Evolutionary conservation across 2,329 filamentous ascomycete genomes (phyloP).

Genomic region (Colletotrichum tamarilloi): DNA sequence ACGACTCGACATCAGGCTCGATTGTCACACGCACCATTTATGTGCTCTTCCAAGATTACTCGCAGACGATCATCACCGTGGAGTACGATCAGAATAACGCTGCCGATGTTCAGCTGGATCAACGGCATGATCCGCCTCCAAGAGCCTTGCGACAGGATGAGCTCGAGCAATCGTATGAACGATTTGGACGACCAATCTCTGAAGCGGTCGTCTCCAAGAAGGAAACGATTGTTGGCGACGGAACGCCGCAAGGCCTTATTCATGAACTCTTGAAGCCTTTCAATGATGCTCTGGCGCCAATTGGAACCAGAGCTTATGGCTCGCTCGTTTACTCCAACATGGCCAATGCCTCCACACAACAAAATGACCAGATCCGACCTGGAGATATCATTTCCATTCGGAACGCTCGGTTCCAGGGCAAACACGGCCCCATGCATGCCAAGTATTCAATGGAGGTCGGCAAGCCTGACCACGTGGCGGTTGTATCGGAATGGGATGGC

Average conservation of each 20-base stretch:
- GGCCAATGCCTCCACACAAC: conserved; percentile 90
- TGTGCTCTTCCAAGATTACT: conserved; percentile 95
- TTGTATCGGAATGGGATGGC: conserved; percentile 97
- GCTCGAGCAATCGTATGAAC: conserved; percentile 85
- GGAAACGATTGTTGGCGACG: conserved; percentile 85
- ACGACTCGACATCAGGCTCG: conserved; percentile 80
- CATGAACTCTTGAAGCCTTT: conserved; percentile 81
- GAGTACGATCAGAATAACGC: conserved; percentile 82
- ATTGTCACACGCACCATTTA: conserved; percentile 83
- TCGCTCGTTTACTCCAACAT: conserved; percentile 95
- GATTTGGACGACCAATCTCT: conserved; percentile 82
- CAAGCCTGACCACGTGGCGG: conserved; percentile 86
- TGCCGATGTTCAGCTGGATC: conserved; percentile 79
- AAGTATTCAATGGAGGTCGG: conserved; percentile 93
- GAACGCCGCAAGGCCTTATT: conserved; percentile 82
- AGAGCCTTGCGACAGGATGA: conserved; percentile 88
- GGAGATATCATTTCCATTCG: conserved; percentile 94
- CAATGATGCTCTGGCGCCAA: conserved; percentile 79
- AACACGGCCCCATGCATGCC: conserved; percentile 93
- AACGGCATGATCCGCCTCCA: conserved; percentile 88
- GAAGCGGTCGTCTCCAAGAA: conserved; percentile 78
- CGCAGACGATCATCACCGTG: conserved; percentile 88
- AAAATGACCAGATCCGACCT: conserved; percentile 91
- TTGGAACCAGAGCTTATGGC: conserved; percentile 91
- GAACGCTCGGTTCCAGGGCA: conserved; percentile 94